These are phyloP conservation scores for Phialemoniopsis sp. DNA, from an alignment of 2,329 filamentous ascomycete genomes.

Conservation along the genomic window DNA sequence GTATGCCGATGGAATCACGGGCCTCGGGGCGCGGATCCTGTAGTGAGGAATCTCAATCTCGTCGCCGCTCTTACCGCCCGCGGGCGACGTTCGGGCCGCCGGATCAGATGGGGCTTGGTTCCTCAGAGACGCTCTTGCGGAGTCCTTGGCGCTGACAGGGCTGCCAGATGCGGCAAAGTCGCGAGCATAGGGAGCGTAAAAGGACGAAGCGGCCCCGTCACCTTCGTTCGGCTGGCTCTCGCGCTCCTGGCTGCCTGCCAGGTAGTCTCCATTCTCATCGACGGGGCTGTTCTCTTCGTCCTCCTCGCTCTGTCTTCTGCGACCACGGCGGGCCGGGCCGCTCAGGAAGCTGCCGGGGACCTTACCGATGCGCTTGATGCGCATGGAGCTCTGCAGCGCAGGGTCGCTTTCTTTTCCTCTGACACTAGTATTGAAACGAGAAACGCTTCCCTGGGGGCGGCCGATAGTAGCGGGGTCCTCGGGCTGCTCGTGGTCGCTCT, in stretches of 20 bases:
- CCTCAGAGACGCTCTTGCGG: constrained; percentile 32
- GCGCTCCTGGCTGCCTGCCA: constrained; percentile 37
- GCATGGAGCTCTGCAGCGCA: constrained; percentile 68
- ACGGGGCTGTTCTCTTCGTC: constrained; percentile 39
- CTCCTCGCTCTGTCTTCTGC: constrained; percentile 63
- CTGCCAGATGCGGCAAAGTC: constrained; percentile 55
- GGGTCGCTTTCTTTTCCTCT: constrained; percentile 53
- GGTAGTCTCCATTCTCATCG: constrained; percentile 23
- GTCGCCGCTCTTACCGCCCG: constrained; percentile 16
- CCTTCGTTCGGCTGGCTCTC: constrained; percentile 33
- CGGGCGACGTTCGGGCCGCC: too few relatives aligned
- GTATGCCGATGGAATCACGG: constrained; percentile 56
- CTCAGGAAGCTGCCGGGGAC: constrained; percentile 74
- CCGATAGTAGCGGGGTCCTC: constrained; percentile 47
- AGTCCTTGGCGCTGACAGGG: constrained; percentile 46
- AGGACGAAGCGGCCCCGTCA: constrained; percentile 33
- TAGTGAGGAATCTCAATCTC: constrained; percentile 38
- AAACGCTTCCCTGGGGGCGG: constrained; percentile 49
- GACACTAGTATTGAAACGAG: constrained; percentile 46
- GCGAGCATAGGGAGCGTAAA: constrained; percentile 36
- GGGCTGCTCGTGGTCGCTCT: constrained; percentile 40
- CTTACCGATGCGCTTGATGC: constrained; percentile 73
- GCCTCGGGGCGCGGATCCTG: constrained; percentile 50
- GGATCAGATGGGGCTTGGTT: constrained; percentile 19
- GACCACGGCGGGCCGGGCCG: constrained; percentile 72